Evolutionary conservation across 2,329 filamentous ascomycete genomes (phyloP).

Genomic region (Neonectria punicea): DNA sequence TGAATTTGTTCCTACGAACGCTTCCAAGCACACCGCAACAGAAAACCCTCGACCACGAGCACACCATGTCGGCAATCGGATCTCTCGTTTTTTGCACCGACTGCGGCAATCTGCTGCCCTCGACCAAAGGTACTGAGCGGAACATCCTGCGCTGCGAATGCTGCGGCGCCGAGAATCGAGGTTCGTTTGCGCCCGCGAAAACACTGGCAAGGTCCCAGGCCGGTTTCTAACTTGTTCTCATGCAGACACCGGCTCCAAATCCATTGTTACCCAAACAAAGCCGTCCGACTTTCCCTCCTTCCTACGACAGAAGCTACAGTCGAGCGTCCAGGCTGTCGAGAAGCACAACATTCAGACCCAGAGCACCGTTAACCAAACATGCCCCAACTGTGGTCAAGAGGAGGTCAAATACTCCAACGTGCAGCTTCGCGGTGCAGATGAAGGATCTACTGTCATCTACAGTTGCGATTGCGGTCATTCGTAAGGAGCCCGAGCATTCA

Average conservation of each 20-base stretch:
- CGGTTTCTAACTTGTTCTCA: constrained; percentile 27
- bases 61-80: constrained; percentile 85
- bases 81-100: constrained; percentile 93
- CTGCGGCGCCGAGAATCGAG: constrained; percentile 86
- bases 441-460: constrained; percentile 94
- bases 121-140: constrained; percentile 79
- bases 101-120: constrained; percentile 89
- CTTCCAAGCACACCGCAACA: constrained; percentile 9
- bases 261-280: constrained; percentile 85
- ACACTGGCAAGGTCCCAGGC: not conserved
- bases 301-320: constrained; percentile 83
- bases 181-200: constrained; percentile 56
- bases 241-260: constrained; percentile 78
- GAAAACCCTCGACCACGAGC: constrained; percentile 18
- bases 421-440: constrained; percentile 91
- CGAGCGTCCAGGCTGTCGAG: constrained; percentile 85
- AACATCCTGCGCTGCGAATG: constrained; percentile 84
- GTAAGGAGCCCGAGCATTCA: constrained; percentile 55
- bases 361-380: constrained; percentile 73
- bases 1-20: constrained; percentile 23
- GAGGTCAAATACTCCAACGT: constrained; percentile 88
- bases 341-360: constrained; percentile 81
- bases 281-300: constrained; percentile 89
- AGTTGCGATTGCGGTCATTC: constrained; percentile 87
- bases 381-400: constrained; percentile 81